Conservation (phyloP, 1,284 basidiomycete genomes). For the Binderoboletus segoi region DNA sequence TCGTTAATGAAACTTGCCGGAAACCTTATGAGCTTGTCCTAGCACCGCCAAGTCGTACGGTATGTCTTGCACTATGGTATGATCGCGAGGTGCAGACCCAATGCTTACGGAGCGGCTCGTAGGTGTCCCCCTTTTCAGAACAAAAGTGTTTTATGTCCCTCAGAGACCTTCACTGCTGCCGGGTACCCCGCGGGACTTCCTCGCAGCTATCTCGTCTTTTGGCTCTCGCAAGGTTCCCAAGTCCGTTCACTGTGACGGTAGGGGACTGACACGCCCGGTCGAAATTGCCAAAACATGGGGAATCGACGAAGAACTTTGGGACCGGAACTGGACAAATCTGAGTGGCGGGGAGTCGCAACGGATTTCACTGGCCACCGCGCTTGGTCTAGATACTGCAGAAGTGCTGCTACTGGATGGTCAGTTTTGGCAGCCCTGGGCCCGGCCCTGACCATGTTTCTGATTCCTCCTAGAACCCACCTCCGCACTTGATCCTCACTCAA, state of each 20-base stretch:
- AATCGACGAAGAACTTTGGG: slow-evolving; percentile 70
- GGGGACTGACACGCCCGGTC: slow-evolving; percentile 46
- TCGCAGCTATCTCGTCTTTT: slow-evolving; percentile 59
- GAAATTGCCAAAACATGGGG: slow-evolving; percentile 70
- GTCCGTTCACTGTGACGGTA: slow-evolving; percentile 16
- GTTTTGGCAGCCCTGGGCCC: slow-evolving; percentile 36
- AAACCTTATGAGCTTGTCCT: slow-evolving; percentile 3
- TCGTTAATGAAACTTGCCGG: background rate
- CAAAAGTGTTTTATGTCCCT: slow-evolving; percentile 79
- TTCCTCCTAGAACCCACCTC: slow-evolving; percentile 76
- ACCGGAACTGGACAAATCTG: slow-evolving; percentile 73
- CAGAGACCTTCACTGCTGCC: slow-evolving; percentile 84
- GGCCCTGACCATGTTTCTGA: background rate
- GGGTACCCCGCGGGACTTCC: slow-evolving; percentile 75
- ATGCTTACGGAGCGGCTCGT: slow-evolving; percentile 7
- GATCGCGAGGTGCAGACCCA: background rate
- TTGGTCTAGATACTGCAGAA: slow-evolving; percentile 75
- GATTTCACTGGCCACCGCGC: slow-evolving; percentile 73
- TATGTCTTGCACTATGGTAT: slow-evolving; percentile 27
- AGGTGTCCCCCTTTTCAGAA: slow-evolving; percentile 79
- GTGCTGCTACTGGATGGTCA: slow-evolving; percentile 82
- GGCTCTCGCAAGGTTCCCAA: slow-evolving; percentile 47
- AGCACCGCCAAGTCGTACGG: slow-evolving; percentile 61
- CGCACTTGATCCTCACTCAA: slow-evolving; percentile 75
- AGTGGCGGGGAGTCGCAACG: slow-evolving; percentile 86